Percentiles rank a stretch among this genome's conserved stretches.
Conservation (phyloP, 2,329 filamentous ascomycete species). For the Orbilia ellipsospora region DNA sequence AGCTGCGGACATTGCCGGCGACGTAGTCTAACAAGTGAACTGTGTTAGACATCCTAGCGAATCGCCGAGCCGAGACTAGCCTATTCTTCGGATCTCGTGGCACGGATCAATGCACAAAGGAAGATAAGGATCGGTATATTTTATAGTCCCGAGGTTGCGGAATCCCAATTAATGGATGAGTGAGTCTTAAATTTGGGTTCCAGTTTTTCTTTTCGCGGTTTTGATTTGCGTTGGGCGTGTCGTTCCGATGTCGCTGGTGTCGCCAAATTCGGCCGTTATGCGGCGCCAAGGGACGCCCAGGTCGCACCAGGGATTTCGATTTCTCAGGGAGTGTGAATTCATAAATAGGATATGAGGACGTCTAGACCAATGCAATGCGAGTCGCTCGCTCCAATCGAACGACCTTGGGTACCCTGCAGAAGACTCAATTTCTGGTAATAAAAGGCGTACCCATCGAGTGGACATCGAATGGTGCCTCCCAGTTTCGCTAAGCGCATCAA, state of each 20-base stretch:
- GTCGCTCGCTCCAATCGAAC: not conserved
- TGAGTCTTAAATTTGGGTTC: not conserved
- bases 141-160: not conserved
- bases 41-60: constrained; percentile 40
- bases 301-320: not conserved
- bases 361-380: too few relatives aligned
- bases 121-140: not conserved
- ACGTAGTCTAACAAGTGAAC: constrained; percentile 77
- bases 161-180: not conserved
- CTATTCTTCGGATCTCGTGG: not conserved
- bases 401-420: not conserved
- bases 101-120: not conserved
- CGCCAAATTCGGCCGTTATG: constrained; percentile 23
- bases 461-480: constrained; percentile 20
- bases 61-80: too few relatives aligned
- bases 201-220: constrained; percentile 4
- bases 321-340: not conserved
- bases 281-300: not conserved
- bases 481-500: constrained; percentile 48
- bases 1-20: constrained; percentile 92
- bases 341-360: too few relatives aligned
- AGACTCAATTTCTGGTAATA: not conserved
- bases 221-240: constrained; percentile 51
- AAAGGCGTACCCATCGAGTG: constrained; percentile 1
- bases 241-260: constrained; percentile 53